Percentiles rank a stretch among this genome's conserved stretches.
These are phyloP conservation scores for Chytriomyces hyalinus DNA, from an alignment of 192 early-diverging fungal species.

Conservation along the genomic window DNA sequence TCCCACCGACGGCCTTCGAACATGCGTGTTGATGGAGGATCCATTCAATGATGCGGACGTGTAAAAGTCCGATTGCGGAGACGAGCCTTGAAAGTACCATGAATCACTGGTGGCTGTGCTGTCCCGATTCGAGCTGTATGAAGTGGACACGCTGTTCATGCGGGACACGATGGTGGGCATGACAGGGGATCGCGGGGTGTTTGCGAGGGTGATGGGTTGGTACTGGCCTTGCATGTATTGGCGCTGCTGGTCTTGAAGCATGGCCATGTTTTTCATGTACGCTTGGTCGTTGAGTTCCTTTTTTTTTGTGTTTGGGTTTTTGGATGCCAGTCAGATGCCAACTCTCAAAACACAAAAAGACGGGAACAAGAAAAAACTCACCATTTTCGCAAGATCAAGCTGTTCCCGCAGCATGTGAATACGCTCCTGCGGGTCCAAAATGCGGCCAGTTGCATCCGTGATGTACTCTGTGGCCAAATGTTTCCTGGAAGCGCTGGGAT, in stretches of 20 bases:
- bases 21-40: not conserved
- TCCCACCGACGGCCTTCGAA: not conserved
- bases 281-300: not conserved
- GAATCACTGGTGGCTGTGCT: not conserved
- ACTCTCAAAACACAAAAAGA: too few species aligned
- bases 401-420: not conserved
- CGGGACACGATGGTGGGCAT: not conserved
- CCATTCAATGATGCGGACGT: too few species aligned
- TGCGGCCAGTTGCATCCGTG: not conserved
- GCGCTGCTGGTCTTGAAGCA: not conserved
- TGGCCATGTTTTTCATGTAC: not conserved
- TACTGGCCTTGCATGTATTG: not conserved
- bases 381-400: not conserved
- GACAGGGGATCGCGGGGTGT: not conserved
- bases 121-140: not conserved
- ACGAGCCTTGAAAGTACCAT: not conserved
- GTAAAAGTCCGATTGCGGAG: slow-evolving; percentile 1
- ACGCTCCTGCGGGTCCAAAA: not conserved
- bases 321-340: too few species aligned
- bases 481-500: not conserved
- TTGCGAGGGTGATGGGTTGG: not conserved
- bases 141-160: not conserved
- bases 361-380: not conserved
- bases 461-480: not conserved
- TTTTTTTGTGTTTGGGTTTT: too few species aligned